Base-by-base conservation (phyloP, 306 rosid species). In the Hippophae rhamnoides region DNA sequence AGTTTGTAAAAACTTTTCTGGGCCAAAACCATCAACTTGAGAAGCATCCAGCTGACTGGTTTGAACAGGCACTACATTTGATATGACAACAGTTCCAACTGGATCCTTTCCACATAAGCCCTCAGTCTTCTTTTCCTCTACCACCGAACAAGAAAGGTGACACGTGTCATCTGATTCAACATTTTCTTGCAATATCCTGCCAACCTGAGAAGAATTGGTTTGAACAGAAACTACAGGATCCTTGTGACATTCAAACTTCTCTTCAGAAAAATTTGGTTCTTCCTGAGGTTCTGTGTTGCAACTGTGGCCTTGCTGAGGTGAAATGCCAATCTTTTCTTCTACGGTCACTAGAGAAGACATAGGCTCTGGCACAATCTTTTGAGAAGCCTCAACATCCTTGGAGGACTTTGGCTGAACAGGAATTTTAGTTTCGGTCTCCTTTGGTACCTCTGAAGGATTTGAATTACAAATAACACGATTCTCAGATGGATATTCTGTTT, bases 41-140 rank as follows among this genome's bases (percentile, higher is more conserved):
- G 70, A 51, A 57, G 56, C 64, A 65, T 65, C 59, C 23, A 57
- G 57, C 45, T 62, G 54, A 69, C 58, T 68, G 59, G 40, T 41
- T 10, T 31, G 45, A 57, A 52, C 57, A 9, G 27, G 27, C 69
- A 31, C 3, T 31, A 31, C 38, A 31, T 31, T 31, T 31, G 38
- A 31, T 31, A 31, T 4, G 38, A 31, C 5, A 31, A 31, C 3
- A 31, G 38, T 5, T 4, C 38, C 5, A 51, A 10, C 27, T 14
- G 12, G 50, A 18, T 48, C 56, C 51, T 61, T 42, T 44, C 47
- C 42, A 43, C 27, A 47, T 5, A 13, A 60, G 67, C 9, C 48
- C 60, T 54, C 67, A 11, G 18, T 25, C 48, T 41, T 58, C 41
- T 44, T 47, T 38, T 66, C 68, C 51, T 31, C 72, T 10, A 56